phyloP scores from a whole-genome alignment of 2,329 filamentous ascomycete genomes.

The Pseudocercospora macadamiae region DNA sequence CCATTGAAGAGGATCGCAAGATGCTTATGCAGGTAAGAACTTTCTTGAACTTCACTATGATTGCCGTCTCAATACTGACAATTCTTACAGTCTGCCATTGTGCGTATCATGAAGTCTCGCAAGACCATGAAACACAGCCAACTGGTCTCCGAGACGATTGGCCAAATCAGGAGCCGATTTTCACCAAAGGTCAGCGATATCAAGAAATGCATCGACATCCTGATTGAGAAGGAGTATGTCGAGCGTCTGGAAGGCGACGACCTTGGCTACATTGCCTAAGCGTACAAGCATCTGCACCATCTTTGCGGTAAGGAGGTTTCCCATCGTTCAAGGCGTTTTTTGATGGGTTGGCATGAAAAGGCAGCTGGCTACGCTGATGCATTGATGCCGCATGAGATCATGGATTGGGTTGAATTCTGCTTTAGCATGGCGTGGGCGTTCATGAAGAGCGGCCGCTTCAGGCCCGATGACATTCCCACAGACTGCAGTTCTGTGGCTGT shows the following conservation, averaged over 20 bases:
- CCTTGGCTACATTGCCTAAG: slow-evolving; percentile 85
- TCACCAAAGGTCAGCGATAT: slow-evolving; percentile 92
- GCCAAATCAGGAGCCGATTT: slow-evolving; percentile 91
- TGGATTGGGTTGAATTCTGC: slow-evolving; percentile 12
- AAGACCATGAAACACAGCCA: slow-evolving; percentile 98
- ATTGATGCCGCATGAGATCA: slow-evolving; percentile 13
- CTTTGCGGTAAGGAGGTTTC: slow-evolving; percentile 3
- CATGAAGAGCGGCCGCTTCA: slow-evolving; percentile 2
- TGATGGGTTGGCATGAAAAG: slow-evolving; percentile 9
- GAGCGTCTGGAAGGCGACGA: slow-evolving; percentile 94
- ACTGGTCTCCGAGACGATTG: slow-evolving; percentile 92
- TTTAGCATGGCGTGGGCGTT: slow-evolving; percentile 38
- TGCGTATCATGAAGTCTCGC: slow-evolving; percentile 98
- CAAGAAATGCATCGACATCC: slow-evolving; percentile 99
- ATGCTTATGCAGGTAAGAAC: slow-evolving; percentile 86
- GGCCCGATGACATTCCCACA: not conserved
- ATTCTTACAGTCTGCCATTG: slow-evolving; percentile 79
- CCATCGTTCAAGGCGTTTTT: not conserved
- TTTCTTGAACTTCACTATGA: slow-evolving; percentile 1
- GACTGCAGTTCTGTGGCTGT: slow-evolving; percentile 2
- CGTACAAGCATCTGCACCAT: not conserved
- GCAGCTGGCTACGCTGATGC: slow-evolving; percentile 10
- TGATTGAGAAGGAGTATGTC: slow-evolving; percentile 98
- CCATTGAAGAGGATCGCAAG: slow-evolving; percentile 97
- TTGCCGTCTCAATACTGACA: slow-evolving; percentile 37